Evolutionary conservation across 2,329 filamentous ascomycete species (phyloP).

Genomic region (Pyrenochaeta sp.): DNA sequence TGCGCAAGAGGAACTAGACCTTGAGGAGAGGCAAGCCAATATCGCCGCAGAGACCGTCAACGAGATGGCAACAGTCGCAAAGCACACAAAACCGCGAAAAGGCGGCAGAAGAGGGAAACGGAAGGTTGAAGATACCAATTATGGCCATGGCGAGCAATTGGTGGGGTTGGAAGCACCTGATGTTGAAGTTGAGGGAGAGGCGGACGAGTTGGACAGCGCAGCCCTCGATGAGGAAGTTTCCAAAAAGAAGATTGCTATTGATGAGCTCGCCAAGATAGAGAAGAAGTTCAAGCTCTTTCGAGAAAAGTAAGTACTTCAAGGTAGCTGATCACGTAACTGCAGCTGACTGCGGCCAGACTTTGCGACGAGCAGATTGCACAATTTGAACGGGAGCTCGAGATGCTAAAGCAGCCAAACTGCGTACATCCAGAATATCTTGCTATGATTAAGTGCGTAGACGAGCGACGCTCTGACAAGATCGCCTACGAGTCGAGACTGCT

Average conservation of each 20-base stretch:
- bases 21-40: conserved; percentile 46
- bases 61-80: conserved; percentile 47
- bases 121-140: conserved; percentile 54
- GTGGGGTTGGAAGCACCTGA: conserved; percentile 71
- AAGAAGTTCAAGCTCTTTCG: conserved; percentile 87
- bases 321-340: conserved; percentile 1
- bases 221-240: conserved; percentile 64
- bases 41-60: conserved; percentile 42
- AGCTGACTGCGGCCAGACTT: conserved; percentile 64
- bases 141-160: conserved; percentile 53
- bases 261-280: conserved; percentile 81
- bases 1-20: conserved; percentile 42
- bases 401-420: conserved; percentile 65
- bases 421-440: conserved; percentile 91
- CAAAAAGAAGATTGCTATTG: conserved; percentile 80
- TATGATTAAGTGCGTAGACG: conserved; percentile 87
- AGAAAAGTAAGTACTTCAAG: conserved; percentile 68
- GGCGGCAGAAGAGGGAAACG: conserved; percentile 60
- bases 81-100: conserved; percentile 47
- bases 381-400: conserved; percentile 73
- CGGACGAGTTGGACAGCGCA: conserved; percentile 52
- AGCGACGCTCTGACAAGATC: conserved; percentile 81
- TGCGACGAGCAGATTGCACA: conserved; percentile 88
- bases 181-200: conserved; percentile 58
- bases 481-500: conserved; percentile 77